These are phyloP conservation scores for Medicago arabica DNA, from an alignment of 306 rosid species.

Conservation along the genomic window DNA sequence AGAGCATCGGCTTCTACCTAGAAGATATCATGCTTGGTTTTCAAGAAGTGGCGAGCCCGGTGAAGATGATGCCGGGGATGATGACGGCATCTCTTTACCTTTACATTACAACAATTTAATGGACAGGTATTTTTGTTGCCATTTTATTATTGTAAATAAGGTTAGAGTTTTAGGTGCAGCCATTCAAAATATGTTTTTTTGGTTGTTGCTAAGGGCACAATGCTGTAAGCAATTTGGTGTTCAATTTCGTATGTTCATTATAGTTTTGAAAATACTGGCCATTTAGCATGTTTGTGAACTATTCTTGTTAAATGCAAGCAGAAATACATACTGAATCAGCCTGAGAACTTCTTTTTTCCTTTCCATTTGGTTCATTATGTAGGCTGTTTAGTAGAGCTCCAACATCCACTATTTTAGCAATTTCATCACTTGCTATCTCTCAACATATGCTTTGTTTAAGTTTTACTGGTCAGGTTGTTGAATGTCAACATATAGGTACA, in stretches of 20 bases:
- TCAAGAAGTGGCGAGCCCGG: conserved; percentile 60
- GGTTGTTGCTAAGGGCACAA: conserved; percentile 1
- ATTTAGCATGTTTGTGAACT: conserved; percentile 12
- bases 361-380: conserved; percentile 14
- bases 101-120: conserved; percentile 61
- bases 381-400: conserved; percentile 28
- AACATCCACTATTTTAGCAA: conserved; percentile 2
- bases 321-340: conserved; percentile 10
- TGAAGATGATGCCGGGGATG: conserved; percentile 54
- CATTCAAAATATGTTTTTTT: conserved; percentile 7
- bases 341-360: conserved; percentile 29
- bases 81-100: conserved; percentile 74
- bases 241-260: conserved; percentile 16
- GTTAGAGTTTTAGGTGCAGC: conserved; percentile 6
- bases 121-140: conserved; percentile 62
- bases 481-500: not conserved
- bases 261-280: not conserved
- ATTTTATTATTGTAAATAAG: conserved; percentile 24
- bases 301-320: conserved; percentile 19
- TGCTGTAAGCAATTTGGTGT: conserved; percentile 9
- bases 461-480: conserved; percentile 10
- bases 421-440: too few relatives aligned
- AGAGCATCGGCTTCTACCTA: conserved; percentile 82
- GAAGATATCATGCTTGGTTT: conserved; percentile 94
- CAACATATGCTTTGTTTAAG: too few relatives aligned